Evolutionary conservation across 805 yeast species (phyloP).

Genomic region (Maudiozyma saulgeensis): DNA sequence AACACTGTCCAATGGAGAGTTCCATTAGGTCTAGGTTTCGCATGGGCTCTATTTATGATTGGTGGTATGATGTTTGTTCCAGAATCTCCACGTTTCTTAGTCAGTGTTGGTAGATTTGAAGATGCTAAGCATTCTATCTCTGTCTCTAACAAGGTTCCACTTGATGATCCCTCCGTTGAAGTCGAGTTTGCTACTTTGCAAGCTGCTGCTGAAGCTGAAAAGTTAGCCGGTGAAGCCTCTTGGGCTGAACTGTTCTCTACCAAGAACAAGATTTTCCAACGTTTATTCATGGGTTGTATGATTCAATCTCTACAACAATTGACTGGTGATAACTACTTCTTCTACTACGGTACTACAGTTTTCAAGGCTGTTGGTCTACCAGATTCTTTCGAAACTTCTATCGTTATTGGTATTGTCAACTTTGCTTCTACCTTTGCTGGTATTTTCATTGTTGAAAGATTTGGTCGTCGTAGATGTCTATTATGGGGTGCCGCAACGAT

Average conservation of each 20-base stretch:
- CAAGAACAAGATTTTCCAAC: constrained; percentile 46
- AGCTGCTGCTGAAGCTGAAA: constrained; percentile 54
- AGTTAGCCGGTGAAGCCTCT: constrained; percentile 50
- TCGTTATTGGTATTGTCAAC: constrained; percentile 49
- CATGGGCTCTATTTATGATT: constrained; percentile 34
- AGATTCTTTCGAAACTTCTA: constrained; percentile 50
- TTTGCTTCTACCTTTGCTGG: constrained; percentile 46
- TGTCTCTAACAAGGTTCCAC: constrained; percentile 43
- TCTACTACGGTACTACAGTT: constrained; percentile 55
- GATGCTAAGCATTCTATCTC: constrained; percentile 56
- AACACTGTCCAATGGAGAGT: constrained; percentile 73
- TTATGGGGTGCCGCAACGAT: constrained; percentile 41
- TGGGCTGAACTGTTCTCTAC: constrained; percentile 60
- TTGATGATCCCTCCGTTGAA: constrained; percentile 46
- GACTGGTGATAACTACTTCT: constrained; percentile 57
- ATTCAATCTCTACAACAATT: constrained; percentile 56
- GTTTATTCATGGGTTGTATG: constrained; percentile 42
- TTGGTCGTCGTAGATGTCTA: constrained; percentile 43
- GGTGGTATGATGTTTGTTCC: constrained; percentile 44
- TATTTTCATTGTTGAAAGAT: constrained; percentile 39
- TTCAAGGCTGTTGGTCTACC: constrained; percentile 50
- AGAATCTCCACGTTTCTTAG: constrained; percentile 62
- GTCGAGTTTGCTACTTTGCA: constrained; percentile 50
- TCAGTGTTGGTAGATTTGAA: constrained; percentile 44
- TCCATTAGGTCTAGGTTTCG: constrained; percentile 49